Conservation (phyloP, 2,329 filamentous ascomycete genomes). For the Arachnopeziza araneosa region DNA sequence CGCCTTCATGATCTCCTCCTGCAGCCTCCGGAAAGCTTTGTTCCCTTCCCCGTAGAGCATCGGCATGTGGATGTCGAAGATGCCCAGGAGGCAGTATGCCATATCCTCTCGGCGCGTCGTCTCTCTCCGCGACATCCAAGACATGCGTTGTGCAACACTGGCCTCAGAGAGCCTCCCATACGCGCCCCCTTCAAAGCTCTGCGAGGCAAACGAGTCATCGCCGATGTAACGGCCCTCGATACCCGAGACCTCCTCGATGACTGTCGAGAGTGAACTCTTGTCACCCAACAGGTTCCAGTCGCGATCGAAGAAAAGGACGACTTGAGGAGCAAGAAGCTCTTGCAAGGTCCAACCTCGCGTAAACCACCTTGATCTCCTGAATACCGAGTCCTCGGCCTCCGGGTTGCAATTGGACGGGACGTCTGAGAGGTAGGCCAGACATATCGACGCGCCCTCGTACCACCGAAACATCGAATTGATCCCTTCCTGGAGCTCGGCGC, state of each 20-base stretch:
- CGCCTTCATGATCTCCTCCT: slow-evolving; percentile 5
- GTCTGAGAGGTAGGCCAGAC: slow-evolving; percentile 10
- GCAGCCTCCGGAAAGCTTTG: background rate
- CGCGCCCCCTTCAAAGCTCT: no score
- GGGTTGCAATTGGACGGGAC: background rate
- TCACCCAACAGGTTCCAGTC: background rate
- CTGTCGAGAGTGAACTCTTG: background rate
- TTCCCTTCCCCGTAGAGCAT: slow-evolving; percentile 34
- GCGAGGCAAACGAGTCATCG: no score
- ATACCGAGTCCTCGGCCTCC: background rate
- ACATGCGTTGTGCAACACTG: slow-evolving; percentile 30
- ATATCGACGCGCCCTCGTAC: slow-evolving; percentile 6
- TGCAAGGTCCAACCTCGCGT: background rate
- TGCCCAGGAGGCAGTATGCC: slow-evolving; percentile 39
- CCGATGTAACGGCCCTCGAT: background rate
- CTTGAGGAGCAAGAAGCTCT: background rate
- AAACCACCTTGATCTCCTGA: background rate
- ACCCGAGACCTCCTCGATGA: background rate
- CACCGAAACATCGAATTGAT: slow-evolving; percentile 13
- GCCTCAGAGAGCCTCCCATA: no score
- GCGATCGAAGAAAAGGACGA: background rate
- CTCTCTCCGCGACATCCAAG: slow-evolving; percentile 34
- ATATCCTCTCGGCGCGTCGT: slow-evolving; percentile 36
- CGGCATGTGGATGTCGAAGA: slow-evolving; percentile 40
- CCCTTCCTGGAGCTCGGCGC: slow-evolving; percentile 5